Evolutionary conservation across 768 basidiomycete species (phyloP).

Genomic region (Hirschioporus abietinus): DNA sequence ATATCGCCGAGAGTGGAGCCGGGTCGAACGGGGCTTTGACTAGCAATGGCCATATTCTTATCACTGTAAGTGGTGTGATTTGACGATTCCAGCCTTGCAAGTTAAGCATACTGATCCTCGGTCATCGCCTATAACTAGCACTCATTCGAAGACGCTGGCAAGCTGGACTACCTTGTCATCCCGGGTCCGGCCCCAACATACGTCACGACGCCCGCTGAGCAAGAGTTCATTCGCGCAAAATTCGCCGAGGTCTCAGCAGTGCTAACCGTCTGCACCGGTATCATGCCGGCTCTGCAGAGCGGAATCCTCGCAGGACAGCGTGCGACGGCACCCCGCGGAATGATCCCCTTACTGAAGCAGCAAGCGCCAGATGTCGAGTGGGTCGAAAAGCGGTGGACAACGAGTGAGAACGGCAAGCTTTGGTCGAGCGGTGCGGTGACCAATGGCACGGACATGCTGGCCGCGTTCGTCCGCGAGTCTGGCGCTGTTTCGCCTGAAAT

Average conservation of each 20-base stretch:
- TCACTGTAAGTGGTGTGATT: neutral
- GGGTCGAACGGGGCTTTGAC: neutral
- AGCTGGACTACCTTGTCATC: neutral
- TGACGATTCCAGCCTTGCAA: neutral
- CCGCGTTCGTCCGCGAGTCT: neutral
- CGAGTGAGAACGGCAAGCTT: neutral
- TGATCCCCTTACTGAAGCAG: neutral
- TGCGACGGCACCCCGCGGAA: neutral
- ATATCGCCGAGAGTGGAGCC: neutral
- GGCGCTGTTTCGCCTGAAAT: neutral
- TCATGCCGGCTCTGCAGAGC: neutral
- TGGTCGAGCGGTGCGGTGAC: neutral
- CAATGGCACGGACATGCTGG: constrained; percentile 2
- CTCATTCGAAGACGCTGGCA: neutral
- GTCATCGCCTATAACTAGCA: neutral
- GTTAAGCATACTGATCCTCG: neutral
- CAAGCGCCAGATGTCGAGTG: neutral
- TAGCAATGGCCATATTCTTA: neutral
- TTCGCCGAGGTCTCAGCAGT: neutral
- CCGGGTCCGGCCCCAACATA: neutral
- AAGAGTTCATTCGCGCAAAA: neutral
- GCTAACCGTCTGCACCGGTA: neutral
- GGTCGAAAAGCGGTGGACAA: constrained; percentile 1
- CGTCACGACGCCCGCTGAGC: neutral
- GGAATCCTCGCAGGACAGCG: neutral